Conservation (phyloP, 2,329 filamentous ascomycete genomes). For the Penicillium sp. region DNA sequence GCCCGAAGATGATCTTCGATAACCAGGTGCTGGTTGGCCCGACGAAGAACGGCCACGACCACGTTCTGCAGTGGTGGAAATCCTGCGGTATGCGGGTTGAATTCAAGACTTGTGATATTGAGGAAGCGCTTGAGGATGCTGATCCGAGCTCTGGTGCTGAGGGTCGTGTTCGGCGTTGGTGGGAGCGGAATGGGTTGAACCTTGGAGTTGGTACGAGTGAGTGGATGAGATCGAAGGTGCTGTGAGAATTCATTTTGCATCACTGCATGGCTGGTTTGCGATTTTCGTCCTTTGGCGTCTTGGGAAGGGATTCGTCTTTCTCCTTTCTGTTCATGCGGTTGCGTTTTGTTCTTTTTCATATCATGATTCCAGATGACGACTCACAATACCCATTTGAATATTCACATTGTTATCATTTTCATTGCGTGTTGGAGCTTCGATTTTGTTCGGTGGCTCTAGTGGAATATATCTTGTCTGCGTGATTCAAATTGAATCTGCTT, state of each 20-base stretch:
- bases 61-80: conserved; percentile 92
- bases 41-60: conserved; percentile 80
- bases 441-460: neutral
- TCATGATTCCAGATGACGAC: conserved; percentile 20
- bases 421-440: neutral
- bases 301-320: neutral
- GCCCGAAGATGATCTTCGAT: conserved; percentile 77
- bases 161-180: conserved; percentile 76
- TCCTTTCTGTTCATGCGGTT: conserved; percentile 2
- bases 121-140: conserved; percentile 89
- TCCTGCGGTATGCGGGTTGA: conserved; percentile 71
- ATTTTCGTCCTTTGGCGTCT: conserved; percentile 1
- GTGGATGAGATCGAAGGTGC: conserved; percentile 80
- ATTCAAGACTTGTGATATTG: conserved; percentile 93
- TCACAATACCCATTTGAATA: conserved; percentile 26
- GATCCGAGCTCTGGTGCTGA: conserved; percentile 64
- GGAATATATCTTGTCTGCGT: conserved; percentile 8
- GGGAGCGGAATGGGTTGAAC: conserved; percentile 80
- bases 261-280: conserved; percentile 4
- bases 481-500: neutral
- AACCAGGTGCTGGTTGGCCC: conserved; percentile 80
- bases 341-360: conserved; percentile 4
- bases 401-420: conserved; percentile 15
- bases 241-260: conserved; percentile 47
- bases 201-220: conserved; percentile 79